These are phyloP conservation scores for Boletus edulis DNA, from an alignment of 768 basidiomycete species.

Conservation along the genomic window DNA sequence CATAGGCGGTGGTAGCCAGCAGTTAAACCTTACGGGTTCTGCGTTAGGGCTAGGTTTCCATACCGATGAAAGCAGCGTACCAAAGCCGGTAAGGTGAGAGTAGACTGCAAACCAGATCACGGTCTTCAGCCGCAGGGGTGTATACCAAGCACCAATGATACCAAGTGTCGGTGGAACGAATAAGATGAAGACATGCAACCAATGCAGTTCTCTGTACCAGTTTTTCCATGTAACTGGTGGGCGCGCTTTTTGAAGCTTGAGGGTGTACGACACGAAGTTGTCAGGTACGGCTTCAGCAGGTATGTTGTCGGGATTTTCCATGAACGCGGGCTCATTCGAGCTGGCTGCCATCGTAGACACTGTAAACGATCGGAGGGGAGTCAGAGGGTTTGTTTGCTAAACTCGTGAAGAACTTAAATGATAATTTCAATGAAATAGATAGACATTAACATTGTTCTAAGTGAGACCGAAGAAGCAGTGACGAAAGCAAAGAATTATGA, in stretches of 20 bases:
- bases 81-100: slow-evolving; percentile 73
- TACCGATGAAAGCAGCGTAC: slow-evolving; percentile 36
- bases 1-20: slow-evolving; percentile 94
- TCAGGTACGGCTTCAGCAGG: not conserved
- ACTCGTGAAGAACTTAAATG: not conserved
- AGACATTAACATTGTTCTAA: not conserved
- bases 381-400: not conserved
- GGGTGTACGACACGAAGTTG: slow-evolving; percentile 11
- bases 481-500: not conserved
- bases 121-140: slow-evolving; percentile 1
- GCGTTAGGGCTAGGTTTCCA: not conserved
- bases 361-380: not conserved
- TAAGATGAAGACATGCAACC: slow-evolving; percentile 8
- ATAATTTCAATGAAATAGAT: not conserved
- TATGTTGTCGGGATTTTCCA: slow-evolving; percentile 7
- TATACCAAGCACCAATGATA: not conserved
- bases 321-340: not conserved
- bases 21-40: slow-evolving; percentile 54
- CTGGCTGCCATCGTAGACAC: not conserved
- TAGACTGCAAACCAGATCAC: slow-evolving; percentile 22
- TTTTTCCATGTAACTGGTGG: slow-evolving; percentile 10
- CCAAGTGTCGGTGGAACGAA: slow-evolving; percentile 3
- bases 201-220: slow-evolving; percentile 11
- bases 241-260: slow-evolving; percentile 6
- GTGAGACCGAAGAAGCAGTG: not conserved